Conservation (phyloP, 139 green algal species). For the Picochlorum sp. region DNA sequence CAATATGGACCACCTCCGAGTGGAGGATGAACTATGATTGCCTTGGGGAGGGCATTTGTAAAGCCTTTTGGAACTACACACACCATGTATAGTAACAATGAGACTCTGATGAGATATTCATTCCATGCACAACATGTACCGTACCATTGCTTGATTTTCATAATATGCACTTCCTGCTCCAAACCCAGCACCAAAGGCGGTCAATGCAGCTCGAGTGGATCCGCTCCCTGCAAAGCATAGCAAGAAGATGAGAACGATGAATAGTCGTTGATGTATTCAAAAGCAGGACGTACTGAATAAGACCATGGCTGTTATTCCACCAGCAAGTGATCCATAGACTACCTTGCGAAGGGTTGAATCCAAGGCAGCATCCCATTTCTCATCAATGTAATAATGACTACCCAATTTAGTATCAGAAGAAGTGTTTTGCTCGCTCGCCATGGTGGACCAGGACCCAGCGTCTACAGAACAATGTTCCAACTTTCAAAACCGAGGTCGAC, state of each 20-base stretch:
- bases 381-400: constrained; percentile 20
- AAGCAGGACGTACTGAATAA: constrained; percentile 18
- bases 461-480: too few relatives aligned
- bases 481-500: too few relatives aligned
- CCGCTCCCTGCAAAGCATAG: constrained; percentile 10
- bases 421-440: not conserved
- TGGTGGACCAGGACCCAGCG: not conserved
- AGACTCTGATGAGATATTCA: too few relatives aligned
- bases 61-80: too few relatives aligned
- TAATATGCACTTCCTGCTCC: constrained; percentile 22
- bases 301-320: constrained; percentile 13
- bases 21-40: too few relatives aligned
- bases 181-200: constrained; percentile 27
- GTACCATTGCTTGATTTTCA: constrained; percentile 10
- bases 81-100: too few relatives aligned
- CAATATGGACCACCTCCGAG: too few relatives aligned
- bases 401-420: not conserved
- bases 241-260: not conserved
- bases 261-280: not conserved
- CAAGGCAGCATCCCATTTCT: constrained; percentile 24
- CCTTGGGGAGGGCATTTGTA: too few relatives aligned
- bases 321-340: constrained; percentile 17
- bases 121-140: too few relatives aligned
- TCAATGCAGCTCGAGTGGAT: constrained; percentile 12
- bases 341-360: constrained; percentile 16